phyloP scores from a whole-genome alignment of 1,284 basidiomycete species.

The Cutaneotrichosporon sp. region DNA sequence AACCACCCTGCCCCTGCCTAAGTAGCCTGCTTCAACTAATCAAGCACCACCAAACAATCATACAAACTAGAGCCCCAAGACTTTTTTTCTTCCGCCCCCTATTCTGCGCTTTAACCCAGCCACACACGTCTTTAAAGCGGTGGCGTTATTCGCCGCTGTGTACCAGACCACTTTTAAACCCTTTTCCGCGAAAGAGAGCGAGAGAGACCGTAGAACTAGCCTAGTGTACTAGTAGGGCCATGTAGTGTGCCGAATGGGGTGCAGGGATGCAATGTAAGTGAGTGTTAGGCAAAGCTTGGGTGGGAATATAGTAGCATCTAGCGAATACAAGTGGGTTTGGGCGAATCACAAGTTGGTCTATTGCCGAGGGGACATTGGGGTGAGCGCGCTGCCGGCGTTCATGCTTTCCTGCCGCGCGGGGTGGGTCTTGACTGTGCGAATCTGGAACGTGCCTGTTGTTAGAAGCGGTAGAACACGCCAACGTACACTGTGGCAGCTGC shows the following conservation, averaged over 20 bases:
- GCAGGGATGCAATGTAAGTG: neutral
- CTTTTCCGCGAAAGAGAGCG: conserved; percentile 2
- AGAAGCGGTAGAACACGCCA: neutral
- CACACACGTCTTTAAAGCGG: neutral
- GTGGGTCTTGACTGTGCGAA: conserved; percentile 12
- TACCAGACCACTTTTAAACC: neutral
- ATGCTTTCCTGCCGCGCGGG: neutral
- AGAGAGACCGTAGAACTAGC: conserved; percentile 5
- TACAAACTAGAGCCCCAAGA: too few species aligned
- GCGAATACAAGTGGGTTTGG: neutral
- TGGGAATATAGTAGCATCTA: neutral
- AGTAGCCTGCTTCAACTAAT: too few species aligned
- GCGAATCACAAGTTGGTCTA: neutral
- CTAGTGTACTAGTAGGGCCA: conserved; percentile 5
- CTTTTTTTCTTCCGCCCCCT: too few species aligned
- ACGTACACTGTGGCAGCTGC: conserved; percentile 75
- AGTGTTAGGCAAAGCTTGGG: neutral
- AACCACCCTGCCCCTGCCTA: too few species aligned
- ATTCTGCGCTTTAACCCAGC: too few species aligned
- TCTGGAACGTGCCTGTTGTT: conserved; percentile 41
- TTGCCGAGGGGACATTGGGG: neutral
- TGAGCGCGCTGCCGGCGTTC: neutral
- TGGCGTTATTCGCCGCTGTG: too few species aligned
- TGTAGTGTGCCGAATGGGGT: neutral
- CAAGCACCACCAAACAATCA: too few species aligned